Conservation (phyloP, 2,329 filamentous ascomycete species). For the Lachnellula hyalina region DNA sequence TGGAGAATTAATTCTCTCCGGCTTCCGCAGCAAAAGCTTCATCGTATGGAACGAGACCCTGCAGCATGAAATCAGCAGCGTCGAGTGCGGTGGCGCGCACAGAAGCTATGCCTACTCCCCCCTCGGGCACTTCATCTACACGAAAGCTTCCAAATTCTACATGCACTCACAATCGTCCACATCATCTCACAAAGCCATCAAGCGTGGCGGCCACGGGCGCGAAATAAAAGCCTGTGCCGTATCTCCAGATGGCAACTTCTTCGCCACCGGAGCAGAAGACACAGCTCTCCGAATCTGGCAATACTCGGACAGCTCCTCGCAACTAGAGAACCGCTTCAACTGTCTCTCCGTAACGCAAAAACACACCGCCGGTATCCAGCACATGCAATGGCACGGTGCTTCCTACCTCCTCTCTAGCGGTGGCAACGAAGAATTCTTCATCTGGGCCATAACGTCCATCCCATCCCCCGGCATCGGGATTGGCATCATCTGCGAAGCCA, state of each 20-base stretch:
- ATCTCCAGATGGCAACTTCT: conserved; percentile 36
- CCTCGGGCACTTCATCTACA: conserved; percentile 63
- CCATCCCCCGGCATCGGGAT: conserved; percentile 39
- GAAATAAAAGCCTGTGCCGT: conserved; percentile 68
- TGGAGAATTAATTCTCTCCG: conserved; percentile 63
- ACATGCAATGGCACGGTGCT: conserved; percentile 57
- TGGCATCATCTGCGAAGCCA: conserved; percentile 52
- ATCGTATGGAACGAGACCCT: conserved; percentile 73
- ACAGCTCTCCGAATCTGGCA: conserved; percentile 71
- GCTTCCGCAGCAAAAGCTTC: conserved; percentile 76
- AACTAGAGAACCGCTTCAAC: conserved; percentile 10
- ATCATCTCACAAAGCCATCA: conserved; percentile 44
- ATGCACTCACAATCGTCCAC: conserved; percentile 36
- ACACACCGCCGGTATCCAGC: conserved; percentile 79
- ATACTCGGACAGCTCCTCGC: conserved; percentile 27
- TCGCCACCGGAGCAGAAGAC: conserved; percentile 67
- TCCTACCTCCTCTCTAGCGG: conserved; percentile 76
- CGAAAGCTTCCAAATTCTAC: conserved; percentile 55
- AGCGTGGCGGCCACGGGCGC: conserved; percentile 72
- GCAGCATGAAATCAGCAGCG: conserved; percentile 61
- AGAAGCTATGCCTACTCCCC: conserved; percentile 60
- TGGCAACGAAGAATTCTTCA: conserved; percentile 82
- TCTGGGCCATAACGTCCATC: conserved; percentile 63
- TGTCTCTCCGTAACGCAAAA: conserved; percentile 64
- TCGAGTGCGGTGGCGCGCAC: conserved; percentile 83